A percentile compares a stretch with the other conserved stretches of the same genome.
These are phyloP conservation scores for Oryza meyeriana DNA, from an alignment of 176 grass and related monocot genomes.

Conservation along the genomic window DNA sequence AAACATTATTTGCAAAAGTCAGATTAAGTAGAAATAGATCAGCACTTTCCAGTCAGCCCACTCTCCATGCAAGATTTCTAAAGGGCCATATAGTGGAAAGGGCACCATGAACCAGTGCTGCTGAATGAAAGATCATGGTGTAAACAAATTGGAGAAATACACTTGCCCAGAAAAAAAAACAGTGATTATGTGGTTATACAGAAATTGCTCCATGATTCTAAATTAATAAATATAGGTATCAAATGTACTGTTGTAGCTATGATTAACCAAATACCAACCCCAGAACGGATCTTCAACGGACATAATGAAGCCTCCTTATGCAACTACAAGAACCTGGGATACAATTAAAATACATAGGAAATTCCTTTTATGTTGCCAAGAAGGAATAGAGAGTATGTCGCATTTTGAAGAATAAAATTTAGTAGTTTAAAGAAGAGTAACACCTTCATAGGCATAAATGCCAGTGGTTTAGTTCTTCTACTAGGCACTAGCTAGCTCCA, in stretches of 20 bases:
- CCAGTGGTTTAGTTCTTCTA: conserved; percentile 1
- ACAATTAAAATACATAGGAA: neutral
- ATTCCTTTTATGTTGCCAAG: neutral
- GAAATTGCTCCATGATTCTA: neutral
- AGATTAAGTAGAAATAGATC: conserved; percentile 34
- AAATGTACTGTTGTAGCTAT: neutral
- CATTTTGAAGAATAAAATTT: neutral
- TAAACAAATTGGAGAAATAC: neutral
- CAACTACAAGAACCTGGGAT: conserved; percentile 1
- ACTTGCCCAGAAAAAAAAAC: neutral
- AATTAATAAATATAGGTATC: neutral
- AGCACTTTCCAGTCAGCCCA: conserved; percentile 38
- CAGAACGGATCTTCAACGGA: neutral
- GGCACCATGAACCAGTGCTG: conserved; percentile 13
- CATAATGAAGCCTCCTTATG: neutral
- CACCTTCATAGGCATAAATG: conserved; percentile 3
- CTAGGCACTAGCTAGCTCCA: neutral
- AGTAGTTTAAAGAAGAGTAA: neutral
- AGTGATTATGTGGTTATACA: neutral
- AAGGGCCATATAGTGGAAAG: conserved; percentile 34
- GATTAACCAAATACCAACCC: neutral
- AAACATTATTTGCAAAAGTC: conserved; percentile 27
- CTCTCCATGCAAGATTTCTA: conserved; percentile 21
- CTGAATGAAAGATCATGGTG: neutral
- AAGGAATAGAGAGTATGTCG: neutral